Conservation (phyloP, 2,329 filamentous ascomycete species). For the Emergomyces orientalis region DNA sequence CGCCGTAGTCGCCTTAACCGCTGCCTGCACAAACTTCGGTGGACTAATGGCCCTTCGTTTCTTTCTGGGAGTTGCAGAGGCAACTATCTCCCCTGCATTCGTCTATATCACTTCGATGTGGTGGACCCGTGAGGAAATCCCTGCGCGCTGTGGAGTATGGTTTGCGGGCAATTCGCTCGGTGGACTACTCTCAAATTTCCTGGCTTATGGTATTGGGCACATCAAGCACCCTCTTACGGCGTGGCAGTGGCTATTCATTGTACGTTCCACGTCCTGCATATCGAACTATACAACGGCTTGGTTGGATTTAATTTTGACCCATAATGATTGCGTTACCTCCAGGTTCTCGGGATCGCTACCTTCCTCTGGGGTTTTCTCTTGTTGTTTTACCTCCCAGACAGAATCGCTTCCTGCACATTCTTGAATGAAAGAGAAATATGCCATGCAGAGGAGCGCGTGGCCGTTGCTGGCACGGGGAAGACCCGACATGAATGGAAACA, state of each 20-base stretch:
- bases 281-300: neutral
- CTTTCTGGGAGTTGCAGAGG: slow-evolving; percentile 47
- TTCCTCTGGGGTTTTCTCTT: slow-evolving; percentile 45
- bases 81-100: slow-evolving; percentile 46
- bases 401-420: slow-evolving; percentile 49
- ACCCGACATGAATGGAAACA: slow-evolving; percentile 44
- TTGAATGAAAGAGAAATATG: slow-evolving; percentile 45
- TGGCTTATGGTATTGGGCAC: slow-evolving; percentile 6
- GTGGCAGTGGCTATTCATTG: slow-evolving; percentile 52
- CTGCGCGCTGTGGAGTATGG: slow-evolving; percentile 47
- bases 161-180: slow-evolving; percentile 30
- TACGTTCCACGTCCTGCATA: slow-evolving; percentile 18
- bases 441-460: slow-evolving; percentile 41
- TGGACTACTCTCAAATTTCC: neutral
- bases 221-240: slow-evolving; percentile 29
- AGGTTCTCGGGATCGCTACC: slow-evolving; percentile 39
- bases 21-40: slow-evolving; percentile 41
- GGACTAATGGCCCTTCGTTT: slow-evolving; percentile 46
- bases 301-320: neutral
- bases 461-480: slow-evolving; percentile 44
- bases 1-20: slow-evolving; percentile 39
- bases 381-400: slow-evolving; percentile 44
- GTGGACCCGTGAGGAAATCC: slow-evolving; percentile 51
- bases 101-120: slow-evolving; percentile 49
- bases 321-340: neutral